A percentile compares a stretch with the other conserved stretches of the same genome.
Evolutionary conservation across 305 asterid genomes (phyloP).

Genomic region (Solanum hybrid): DNA sequence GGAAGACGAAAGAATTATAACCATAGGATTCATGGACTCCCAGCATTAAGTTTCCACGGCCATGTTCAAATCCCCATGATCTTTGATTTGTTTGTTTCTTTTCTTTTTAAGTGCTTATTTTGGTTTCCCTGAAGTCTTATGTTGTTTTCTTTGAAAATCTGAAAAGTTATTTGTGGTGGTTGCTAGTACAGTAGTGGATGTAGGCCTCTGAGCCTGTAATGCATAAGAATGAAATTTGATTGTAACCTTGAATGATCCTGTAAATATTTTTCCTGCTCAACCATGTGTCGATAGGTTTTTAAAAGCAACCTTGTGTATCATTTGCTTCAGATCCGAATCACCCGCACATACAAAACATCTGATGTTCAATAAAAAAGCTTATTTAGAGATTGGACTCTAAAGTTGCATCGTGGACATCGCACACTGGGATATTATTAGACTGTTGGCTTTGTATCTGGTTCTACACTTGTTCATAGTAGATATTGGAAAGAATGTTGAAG

Average conservation of each 20-base stretch:
- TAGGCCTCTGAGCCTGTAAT: background rate
- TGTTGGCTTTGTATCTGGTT: background rate
- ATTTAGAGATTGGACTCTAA: conserved; percentile 1
- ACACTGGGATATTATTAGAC: background rate
- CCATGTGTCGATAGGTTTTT: background rate
- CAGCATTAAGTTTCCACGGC: background rate
- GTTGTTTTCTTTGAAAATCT: background rate
- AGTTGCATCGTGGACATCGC: background rate
- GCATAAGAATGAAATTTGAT: background rate
- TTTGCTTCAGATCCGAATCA: conserved; percentile 71
- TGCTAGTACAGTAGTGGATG: background rate
- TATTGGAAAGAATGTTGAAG: background rate
- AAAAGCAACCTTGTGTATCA: background rate
- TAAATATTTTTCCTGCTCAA: background rate
- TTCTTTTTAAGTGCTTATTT: background rate
- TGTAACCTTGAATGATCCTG: background rate
- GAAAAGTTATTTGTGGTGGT: background rate
- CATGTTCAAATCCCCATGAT: background rate
- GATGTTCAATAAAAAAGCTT: conserved; percentile 13
- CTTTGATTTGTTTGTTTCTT: background rate
- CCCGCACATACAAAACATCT: conserved; percentile 50
- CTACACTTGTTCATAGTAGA: background rate
- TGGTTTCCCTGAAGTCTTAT: background rate
- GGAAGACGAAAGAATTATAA: background rate
- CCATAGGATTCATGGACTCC: background rate